phyloP scores from a whole-genome alignment of 1,284 basidiomycete species.

The Tilletiaria anomala region DNA sequence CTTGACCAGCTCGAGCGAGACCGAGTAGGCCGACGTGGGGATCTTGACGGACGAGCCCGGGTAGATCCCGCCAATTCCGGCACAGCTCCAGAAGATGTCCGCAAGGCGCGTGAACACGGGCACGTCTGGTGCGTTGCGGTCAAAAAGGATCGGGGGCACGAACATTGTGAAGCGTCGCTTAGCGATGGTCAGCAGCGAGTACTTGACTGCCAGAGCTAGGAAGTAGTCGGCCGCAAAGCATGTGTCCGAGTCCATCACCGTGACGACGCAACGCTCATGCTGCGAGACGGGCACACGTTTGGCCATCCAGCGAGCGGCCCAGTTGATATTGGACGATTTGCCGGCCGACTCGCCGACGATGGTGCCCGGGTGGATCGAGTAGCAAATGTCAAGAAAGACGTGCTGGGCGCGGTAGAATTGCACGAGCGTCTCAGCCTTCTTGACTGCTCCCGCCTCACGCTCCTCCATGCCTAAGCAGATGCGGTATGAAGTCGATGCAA shows the following conservation, averaged over 20 bases:
- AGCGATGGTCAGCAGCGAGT: conserved; percentile 18
- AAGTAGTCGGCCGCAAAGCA: conserved; percentile 39
- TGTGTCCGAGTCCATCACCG: conserved; percentile 36
- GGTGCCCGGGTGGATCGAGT: conserved; percentile 33
- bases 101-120: conserved; percentile 32
- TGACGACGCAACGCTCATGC: conserved; percentile 12
- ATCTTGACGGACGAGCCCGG: conserved; percentile 31
- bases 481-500: conserved; percentile 25
- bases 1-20: conserved; percentile 26
- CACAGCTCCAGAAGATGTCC: conserved; percentile 35
- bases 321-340: conserved; percentile 34
- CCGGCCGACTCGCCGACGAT: conserved; percentile 33
- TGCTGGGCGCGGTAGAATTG: conserved; percentile 15
- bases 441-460: conserved; percentile 25
- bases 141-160: conserved; percentile 34
- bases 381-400: conserved; percentile 25
- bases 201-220: conserved; percentile 26
- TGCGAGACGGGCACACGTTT: conserved; percentile 5
- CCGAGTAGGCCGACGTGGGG: conserved; percentile 35
- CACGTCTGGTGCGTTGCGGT: conserved; percentile 35
- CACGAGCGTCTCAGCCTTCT: conserved; percentile 26
- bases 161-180: conserved; percentile 23
- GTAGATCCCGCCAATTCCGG: conserved; percentile 33
- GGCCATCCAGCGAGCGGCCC: conserved; percentile 27
- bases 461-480: conserved; percentile 38